phyloP scores from a whole-genome alignment of 176 grass and related monocot genomes.

The Musa troglodytarum region DNA sequence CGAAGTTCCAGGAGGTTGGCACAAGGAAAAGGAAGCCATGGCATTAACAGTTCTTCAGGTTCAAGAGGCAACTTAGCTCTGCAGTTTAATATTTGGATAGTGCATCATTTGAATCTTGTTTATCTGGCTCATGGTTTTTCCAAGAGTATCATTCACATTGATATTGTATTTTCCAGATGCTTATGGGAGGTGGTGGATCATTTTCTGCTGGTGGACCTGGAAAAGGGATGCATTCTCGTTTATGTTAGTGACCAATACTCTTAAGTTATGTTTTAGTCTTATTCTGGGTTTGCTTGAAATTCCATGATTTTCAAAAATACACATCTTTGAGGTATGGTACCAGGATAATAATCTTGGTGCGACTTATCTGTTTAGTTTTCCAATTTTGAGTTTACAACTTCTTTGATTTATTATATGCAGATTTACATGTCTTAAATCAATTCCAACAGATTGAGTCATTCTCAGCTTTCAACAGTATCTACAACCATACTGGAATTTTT shows the following conservation, averaged over 20 bases:
- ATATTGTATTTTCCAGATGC: slow-evolving; percentile 34
- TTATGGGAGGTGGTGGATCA: slow-evolving; percentile 75
- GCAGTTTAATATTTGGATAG: not conserved
- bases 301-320: not conserved
- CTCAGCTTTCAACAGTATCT: slow-evolving; percentile 74
- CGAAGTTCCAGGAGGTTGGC: slow-evolving; percentile 87
- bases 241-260: slow-evolving; percentile 4
- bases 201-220: slow-evolving; percentile 79
- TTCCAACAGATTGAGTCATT: slow-evolving; percentile 79
- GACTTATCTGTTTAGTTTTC: not conserved
- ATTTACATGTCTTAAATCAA: slow-evolving; percentile 51
- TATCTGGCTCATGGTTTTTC: not conserved
- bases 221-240: slow-evolving; percentile 62
- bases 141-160: not conserved
- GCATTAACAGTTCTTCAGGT: slow-evolving; percentile 79
- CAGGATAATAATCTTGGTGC: too few species aligned
- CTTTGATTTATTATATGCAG: slow-evolving; percentile 33
- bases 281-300: not conserved
- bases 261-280: not conserved
- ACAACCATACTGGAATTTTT: slow-evolving; percentile 86
- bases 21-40: slow-evolving; percentile 61
- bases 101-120: not conserved
- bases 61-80: slow-evolving; percentile 1
- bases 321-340: too few species aligned
- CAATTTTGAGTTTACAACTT: too few species aligned